Conservation (phyloP, 345 rosid genomes). For the Draba incana region DNA sequence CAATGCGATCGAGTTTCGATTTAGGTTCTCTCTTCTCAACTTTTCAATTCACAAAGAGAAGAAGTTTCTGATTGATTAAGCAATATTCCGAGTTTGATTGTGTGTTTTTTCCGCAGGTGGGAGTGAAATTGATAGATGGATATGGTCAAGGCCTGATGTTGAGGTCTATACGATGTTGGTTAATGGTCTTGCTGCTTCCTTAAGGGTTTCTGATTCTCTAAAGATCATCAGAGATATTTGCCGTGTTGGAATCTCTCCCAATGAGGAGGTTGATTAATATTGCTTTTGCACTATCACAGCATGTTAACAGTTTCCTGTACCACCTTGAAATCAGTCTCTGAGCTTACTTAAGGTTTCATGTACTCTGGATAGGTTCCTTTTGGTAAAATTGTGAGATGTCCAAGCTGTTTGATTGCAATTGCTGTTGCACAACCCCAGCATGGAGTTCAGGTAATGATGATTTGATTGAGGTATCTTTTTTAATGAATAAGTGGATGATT, state of each 20-base stretch:
- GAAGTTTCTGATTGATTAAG: neutral
- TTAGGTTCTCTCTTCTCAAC: constrained; percentile 48
- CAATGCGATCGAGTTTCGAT: constrained; percentile 88
- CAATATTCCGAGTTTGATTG: constrained; percentile 2
- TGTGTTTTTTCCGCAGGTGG: constrained; percentile 45
- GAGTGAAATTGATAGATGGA: constrained; percentile 75
- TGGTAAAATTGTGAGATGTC: constrained; percentile 94
- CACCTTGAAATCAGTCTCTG: neutral
- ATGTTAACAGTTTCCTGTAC: too few species aligned
- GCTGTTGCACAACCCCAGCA: constrained; percentile 89
- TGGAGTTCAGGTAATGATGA: constrained; percentile 73
- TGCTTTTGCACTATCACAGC: too few species aligned
- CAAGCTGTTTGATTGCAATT: constrained; percentile 75
- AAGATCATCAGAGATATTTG: constrained; percentile 69
- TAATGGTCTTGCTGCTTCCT: constrained; percentile 69
- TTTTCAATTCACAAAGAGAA: neutral
- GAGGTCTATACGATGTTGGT: constrained; percentile 61
- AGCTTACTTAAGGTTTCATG: neutral
- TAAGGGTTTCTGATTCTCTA: constrained; percentile 86
- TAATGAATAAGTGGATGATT: neutral
- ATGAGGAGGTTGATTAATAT: constrained; percentile 51
- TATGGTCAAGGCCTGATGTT: constrained; percentile 92
- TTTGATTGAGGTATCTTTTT: neutral
- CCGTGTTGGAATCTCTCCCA: constrained; percentile 82
- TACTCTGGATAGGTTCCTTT: constrained; percentile 63